Percentiles rank a stretch among this genome's conserved stretches.
phyloP scores from a whole-genome alignment of 345 rosid genomes.

The Citrus cavaleriei region DNA sequence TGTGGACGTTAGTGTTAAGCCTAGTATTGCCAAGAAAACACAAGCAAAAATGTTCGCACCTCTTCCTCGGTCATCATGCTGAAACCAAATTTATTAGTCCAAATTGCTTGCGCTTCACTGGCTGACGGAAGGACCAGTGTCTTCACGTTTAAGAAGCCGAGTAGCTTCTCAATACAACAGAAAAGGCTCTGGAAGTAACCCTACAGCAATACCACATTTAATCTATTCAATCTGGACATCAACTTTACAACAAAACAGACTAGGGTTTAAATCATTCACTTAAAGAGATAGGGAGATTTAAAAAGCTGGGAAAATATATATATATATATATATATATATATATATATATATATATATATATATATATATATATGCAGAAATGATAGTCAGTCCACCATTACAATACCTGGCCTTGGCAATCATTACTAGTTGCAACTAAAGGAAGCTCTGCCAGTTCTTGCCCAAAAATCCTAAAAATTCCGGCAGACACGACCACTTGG shows the following conservation, averaged over 20 bases:
- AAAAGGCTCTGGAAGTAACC: conserved; percentile 87
- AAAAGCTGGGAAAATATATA: background rate
- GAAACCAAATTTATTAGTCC: conserved; percentile 86
- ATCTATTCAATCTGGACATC: background rate
- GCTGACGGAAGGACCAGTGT: conserved; percentile 84
- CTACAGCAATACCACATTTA: conserved; percentile 29
- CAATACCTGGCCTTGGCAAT: conserved; percentile 65
- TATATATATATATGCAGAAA: no score
- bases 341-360: no score
- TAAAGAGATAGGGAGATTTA: background rate
- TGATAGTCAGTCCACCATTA: background rate
- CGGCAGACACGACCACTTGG: conserved; percentile 73
- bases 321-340: no score
- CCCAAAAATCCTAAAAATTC: conserved; percentile 76
- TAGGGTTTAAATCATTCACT: background rate
- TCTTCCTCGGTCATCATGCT: conserved; percentile 51
- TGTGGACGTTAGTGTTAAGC: background rate
- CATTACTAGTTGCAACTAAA: conserved; percentile 72
- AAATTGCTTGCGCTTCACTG: conserved; percentile 82
- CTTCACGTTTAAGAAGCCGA: conserved; percentile 61
- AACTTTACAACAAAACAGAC: background rate
- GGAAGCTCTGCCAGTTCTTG: conserved; percentile 91
- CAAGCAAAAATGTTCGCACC: conserved; percentile 29
- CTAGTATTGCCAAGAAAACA: background rate
- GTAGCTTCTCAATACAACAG: conserved; percentile 67